Evolutionary conservation across 2,329 filamentous ascomycete species (phyloP), one percentile per base, ranked within the genome.

Genomic region (Fulvia fulva): DNA sequence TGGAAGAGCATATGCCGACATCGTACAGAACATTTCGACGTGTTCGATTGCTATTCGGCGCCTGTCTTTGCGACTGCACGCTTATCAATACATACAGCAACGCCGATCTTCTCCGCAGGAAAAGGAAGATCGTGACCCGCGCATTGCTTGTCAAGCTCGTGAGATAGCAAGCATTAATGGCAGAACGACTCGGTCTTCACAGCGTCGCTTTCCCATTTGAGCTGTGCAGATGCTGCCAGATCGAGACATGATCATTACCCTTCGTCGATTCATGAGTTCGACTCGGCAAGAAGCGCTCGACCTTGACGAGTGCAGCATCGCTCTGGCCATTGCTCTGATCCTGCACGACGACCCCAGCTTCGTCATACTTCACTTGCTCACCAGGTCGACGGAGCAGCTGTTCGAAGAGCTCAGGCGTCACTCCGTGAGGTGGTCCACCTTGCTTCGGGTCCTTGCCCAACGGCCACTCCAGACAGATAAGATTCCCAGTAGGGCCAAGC

Each of bases 391-490:
- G 81, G 44, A 96, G 79, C 65, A 93, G 85, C 61, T 85, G 86
- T 67, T 85, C 76, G 72, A 95, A 94, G 26, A 89, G 82, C 60
- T 85, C 81, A 0, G 88, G 81, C 12, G 84, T 82, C 43, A 90
- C 75, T 7, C 86, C 84, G 80, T 84, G 92, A 1, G 91, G 90
- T 12, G 91, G 90, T 0, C 91, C 90, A 9, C 80, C 80, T 9
- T 81, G 78, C 11, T 78, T 78, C 9, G 87, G 81, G 44, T 84
- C 80, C 71, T 92, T 94, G 61, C 83, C 81, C 1, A 87, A 85
- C 9, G 91, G 91, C 71, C 88, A 95, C 71, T 96, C 90, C 61
- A 96, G 81, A 74, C 84, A 87, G 51, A 87, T 77, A 55, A 87
- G 75, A 51, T 77, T 74, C 5, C 83, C 83, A 2, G 71, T 72